Evolutionary conservation across 306 rosid genomes (phyloP), one percentile per base, ranked within the genome.

Genomic region (Elaeagnus macrophylla): DNA sequence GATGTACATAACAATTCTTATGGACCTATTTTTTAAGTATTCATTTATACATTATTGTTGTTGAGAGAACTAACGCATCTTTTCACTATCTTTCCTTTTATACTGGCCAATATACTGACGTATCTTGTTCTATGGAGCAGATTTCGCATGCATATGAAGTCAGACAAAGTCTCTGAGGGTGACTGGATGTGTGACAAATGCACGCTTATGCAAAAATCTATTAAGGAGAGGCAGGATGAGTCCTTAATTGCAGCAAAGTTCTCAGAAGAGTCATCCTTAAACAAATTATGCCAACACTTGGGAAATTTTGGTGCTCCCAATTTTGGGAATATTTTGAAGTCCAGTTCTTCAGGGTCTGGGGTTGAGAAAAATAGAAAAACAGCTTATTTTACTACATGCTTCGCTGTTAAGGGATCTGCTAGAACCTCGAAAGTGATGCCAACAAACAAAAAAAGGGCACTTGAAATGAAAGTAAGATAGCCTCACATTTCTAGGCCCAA

Each of bases 141-240:
- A 17, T 74, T 67, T 18, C 71, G 80, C 25, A 70, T 67, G 83
- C 51, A 35, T 12, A 56, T 51, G 57, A 53, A 15, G 57, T 51
- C 42, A 40, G 17, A 17, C 9, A 37, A 67, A 64, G 51, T 63
- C 60, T 65, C 67, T 53, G 16, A 57, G 20, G 41, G 54, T 12
- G 50, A 51, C 1, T 78, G 80, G 80, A 38, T 48, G 10, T 78
- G 79, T 64, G 62, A 70, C 66, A 72, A 60, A 48, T 74, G 77
- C 62, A 15, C 3, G 57, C 55, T 51, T 7, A 62, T 35, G 68
- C 12, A 40, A 66, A 55, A 60, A 32, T 40, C 55, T 39, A 17
- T 53, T n/a, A 58, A 66, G 36, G 45, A 45, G 51, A 52, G 19
- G 46, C 52, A 61, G n/a, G 53, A 52, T 61, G 55, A 51, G 10